These are phyloP conservation scores for Vanrija pseudolonga DNA, from an alignment of 1,284 basidiomycete genomes.

Conservation along the genomic window DNA sequence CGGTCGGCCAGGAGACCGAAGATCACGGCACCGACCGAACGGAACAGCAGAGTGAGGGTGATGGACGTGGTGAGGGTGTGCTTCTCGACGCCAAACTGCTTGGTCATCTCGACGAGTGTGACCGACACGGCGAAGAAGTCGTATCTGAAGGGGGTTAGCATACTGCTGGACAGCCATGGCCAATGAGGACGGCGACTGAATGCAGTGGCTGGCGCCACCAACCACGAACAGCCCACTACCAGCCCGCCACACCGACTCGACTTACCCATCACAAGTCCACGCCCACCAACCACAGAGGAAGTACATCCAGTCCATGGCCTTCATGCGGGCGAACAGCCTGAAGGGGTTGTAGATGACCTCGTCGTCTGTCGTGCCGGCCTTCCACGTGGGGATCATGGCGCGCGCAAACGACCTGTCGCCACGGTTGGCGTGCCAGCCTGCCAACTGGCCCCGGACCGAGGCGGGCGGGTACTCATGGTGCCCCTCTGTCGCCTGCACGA, in stretches of 20 bases:
- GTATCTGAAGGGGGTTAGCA: neutral
- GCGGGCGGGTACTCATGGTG: conserved; percentile 3
- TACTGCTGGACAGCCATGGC: too few species aligned
- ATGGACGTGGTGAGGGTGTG: conserved; percentile 62
- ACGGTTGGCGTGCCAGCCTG: conserved; percentile 36
- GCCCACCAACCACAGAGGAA: conserved; percentile 59
- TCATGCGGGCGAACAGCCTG: conserved; percentile 46
- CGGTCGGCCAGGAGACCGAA: conserved; percentile 76
- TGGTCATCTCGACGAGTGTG: conserved; percentile 6
- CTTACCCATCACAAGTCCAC: conserved; percentile 53
- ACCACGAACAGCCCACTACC: too few species aligned
- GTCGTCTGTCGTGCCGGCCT: conserved; percentile 1
- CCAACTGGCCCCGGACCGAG: conserved; percentile 29
- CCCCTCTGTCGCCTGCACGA: too few species aligned
- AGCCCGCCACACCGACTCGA: neutral
- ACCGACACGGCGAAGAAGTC: conserved; percentile 8
- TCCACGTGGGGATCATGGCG: conserved; percentile 30
- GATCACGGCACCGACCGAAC: conserved; percentile 78
- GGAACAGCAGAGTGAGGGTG: conserved; percentile 87
- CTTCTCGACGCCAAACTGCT: conserved; percentile 34
- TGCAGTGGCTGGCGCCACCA: too few species aligned
- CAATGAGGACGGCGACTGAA: too few species aligned
- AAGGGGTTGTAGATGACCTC: conserved; percentile 42
- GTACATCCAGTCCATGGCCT: conserved; percentile 54
- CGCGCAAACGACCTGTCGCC: conserved; percentile 25